phyloP scores from a whole-genome alignment of 768 basidiomycete species.

The Hypholoma fasciculare region DNA sequence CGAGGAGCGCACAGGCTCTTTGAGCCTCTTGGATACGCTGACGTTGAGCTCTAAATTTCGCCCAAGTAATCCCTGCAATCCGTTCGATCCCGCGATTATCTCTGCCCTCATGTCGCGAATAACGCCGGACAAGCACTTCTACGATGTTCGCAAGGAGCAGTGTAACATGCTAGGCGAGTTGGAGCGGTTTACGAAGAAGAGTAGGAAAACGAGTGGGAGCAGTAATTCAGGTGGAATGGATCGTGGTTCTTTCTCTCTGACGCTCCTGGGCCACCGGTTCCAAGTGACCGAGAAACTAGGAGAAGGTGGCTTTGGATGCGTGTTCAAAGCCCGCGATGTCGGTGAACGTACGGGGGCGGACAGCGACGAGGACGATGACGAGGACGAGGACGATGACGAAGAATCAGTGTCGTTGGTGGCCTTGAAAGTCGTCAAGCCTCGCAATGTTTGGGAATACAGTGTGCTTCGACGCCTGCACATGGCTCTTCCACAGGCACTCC shows the following conservation, averaged over 20 bases:
- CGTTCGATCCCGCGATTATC: slow-evolving; percentile 70
- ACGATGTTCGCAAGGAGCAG: slow-evolving; percentile 55
- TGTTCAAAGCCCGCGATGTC: slow-evolving; percentile 80
- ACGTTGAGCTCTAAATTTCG: slow-evolving; percentile 63
- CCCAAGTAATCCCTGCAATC: slow-evolving; percentile 87
- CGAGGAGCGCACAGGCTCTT: slow-evolving; percentile 62
- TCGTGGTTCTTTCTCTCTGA: slow-evolving; percentile 49
- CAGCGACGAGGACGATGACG: slow-evolving; percentile 50
- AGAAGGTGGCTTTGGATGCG: slow-evolving; percentile 95
- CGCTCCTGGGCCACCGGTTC: slow-evolving; percentile 64
- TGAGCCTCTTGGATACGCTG: slow-evolving; percentile 67
- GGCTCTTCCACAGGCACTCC: slow-evolving; percentile 57
- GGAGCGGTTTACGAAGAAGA: slow-evolving; percentile 67
- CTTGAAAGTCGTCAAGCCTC: slow-evolving; percentile 88
- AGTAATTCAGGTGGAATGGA: slow-evolving; percentile 33
- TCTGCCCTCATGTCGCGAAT: slow-evolving; percentile 63
- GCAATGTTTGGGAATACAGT: slow-evolving; percentile 91
- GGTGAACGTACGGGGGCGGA: slow-evolving; percentile 35
- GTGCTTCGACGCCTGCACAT: slow-evolving; percentile 77
- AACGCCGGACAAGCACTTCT: slow-evolving; percentile 58
- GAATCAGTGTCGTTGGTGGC: slow-evolving; percentile 67
- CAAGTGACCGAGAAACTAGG: slow-evolving; percentile 86
- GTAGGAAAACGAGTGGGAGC: slow-evolving; percentile 41
- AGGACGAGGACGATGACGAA: slow-evolving; percentile 54
- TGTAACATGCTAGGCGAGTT: slow-evolving; percentile 65